phyloP scores from a whole-genome alignment of 2,329 filamentous ascomycete species.

The Verticillium zaregamsianum region DNA sequence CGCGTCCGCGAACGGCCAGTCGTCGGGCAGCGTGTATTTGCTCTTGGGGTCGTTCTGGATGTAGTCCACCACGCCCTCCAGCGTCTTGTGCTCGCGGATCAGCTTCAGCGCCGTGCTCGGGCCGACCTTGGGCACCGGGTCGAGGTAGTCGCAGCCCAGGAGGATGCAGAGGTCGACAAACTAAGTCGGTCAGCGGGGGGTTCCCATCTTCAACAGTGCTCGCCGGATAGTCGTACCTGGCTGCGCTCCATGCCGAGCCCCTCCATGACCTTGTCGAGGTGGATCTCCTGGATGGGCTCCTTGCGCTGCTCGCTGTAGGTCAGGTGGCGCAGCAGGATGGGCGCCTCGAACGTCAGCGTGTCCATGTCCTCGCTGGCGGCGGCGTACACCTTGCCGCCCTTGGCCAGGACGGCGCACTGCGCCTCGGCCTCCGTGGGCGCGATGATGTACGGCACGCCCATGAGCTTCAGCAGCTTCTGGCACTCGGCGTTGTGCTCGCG shows the following conservation, averaged over 20 bases:
- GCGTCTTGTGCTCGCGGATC: conserved; percentile 83
- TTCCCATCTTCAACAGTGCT: too few relatives aligned
- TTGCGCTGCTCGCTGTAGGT: conserved; percentile 98
- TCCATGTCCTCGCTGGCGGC: conserved; percentile 99
- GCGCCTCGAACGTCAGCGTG: conserved; percentile 90
- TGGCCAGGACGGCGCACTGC: conserved; percentile 85
- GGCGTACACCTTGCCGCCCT: conserved; percentile 92
- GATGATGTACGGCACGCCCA: conserved; percentile 94
- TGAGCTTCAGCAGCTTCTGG: conserved; percentile 82
- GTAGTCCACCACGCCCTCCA: conserved; percentile 81
- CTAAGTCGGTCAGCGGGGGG: conserved; percentile 35
- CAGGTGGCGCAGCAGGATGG: conserved; percentile 84
- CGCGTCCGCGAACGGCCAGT: conserved; percentile 93
- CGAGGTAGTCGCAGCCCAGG: conserved; percentile 95
- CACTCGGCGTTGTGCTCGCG: conserved; percentile 95
- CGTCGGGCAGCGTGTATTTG: conserved; percentile 85
- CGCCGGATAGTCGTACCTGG: conserved; percentile 52
- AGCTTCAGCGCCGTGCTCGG: conserved; percentile 89
- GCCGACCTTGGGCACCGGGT: conserved; percentile 91
- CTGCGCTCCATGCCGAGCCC: conserved; percentile 83
- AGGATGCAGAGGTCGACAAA: conserved; percentile 98
- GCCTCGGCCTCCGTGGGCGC: conserved; percentile 97
- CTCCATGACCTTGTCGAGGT: conserved; percentile 79
- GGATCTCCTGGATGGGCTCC: conserved; percentile 95
- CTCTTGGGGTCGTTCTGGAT: conserved; percentile 73